Conservation (phyloP, 176 grass and related monocot species). For the Avena atlantica region DNA sequence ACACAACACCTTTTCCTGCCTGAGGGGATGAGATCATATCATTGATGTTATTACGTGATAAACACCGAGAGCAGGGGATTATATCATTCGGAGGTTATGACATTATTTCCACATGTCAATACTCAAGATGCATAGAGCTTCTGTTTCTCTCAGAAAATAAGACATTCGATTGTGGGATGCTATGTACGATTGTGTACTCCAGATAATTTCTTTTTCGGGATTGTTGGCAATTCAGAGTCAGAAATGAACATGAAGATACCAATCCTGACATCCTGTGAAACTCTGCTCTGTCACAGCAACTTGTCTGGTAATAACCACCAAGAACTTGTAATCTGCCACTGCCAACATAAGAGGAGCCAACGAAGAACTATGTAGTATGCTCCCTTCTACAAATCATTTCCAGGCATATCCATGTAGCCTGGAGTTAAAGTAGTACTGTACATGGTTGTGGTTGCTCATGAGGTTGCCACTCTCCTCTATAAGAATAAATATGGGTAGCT, state of each 20-base stretch:
- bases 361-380: background rate
- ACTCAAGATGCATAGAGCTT: background rate
- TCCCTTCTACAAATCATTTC: background rate
- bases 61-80: background rate
- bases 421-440: background rate
- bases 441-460: background rate
- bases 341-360: conserved; percentile 7
- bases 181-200: too few species aligned
- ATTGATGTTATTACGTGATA: background rate
- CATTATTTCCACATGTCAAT: background rate
- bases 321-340: conserved; percentile 20
- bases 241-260: background rate
- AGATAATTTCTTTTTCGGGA: too few species aligned
- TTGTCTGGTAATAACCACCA: background rate
- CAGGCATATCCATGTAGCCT: background rate
- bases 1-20: background rate
- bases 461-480: background rate
- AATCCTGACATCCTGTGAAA: conserved; percentile 8
- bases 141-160: too few species aligned
- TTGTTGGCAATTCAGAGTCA: background rate
- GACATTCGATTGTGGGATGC: too few species aligned
- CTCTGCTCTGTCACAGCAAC: background rate
- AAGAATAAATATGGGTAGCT: background rate
- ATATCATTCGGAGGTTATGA: background rate
- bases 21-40: background rate